phyloP scores from a whole-genome alignment of 176 grass and related monocot genomes.

The Oryza longistaminata region DNA sequence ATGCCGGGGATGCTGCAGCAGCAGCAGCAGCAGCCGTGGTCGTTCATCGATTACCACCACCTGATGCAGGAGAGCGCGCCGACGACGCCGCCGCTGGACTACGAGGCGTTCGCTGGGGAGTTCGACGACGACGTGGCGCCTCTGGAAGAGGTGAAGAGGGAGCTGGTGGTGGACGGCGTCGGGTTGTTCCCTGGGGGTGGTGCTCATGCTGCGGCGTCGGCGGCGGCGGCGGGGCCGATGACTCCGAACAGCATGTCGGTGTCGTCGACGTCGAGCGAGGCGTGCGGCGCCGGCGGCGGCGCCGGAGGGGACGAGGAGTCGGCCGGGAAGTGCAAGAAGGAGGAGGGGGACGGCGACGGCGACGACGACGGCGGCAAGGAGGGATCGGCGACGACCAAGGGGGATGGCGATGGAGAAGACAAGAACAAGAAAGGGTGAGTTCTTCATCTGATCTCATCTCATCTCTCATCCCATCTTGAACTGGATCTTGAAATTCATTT shows the following conservation, averaged over 20 bases:
- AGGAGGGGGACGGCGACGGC: slow-evolving; percentile 31
- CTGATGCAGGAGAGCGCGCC: slow-evolving; percentile 12
- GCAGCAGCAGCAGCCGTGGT: slow-evolving; percentile 31
- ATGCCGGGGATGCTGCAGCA: slow-evolving; percentile 8
- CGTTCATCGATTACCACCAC: slow-evolving; percentile 42
- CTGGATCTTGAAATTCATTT: slow-evolving; percentile 9
- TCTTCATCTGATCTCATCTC: neutral
- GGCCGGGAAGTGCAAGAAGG: slow-evolving; percentile 50
- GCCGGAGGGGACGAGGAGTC: slow-evolving; percentile 33
- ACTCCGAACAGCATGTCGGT: slow-evolving; percentile 73
- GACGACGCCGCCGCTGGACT: slow-evolving; percentile 27
- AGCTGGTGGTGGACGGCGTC: slow-evolving; percentile 18
- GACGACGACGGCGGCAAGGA: slow-evolving; percentile 51
- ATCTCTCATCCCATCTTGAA: slow-evolving; percentile 13
- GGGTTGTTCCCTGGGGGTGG: slow-evolving; percentile 7
- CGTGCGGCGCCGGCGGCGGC: neutral
- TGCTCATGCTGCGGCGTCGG: neutral
- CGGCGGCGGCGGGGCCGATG: slow-evolving; percentile 20
- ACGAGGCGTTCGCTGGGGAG: slow-evolving; percentile 21
- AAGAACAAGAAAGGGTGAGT: slow-evolving; percentile 86
- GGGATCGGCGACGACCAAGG: slow-evolving; percentile 17
- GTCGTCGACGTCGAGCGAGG: slow-evolving; percentile 60
- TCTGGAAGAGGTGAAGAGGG: slow-evolving; percentile 39
- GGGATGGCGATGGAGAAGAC: slow-evolving; percentile 43
- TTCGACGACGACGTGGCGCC: slow-evolving; percentile 16